phyloP scores from a whole-genome alignment of 805 yeast species.

The Candida orba region DNA sequence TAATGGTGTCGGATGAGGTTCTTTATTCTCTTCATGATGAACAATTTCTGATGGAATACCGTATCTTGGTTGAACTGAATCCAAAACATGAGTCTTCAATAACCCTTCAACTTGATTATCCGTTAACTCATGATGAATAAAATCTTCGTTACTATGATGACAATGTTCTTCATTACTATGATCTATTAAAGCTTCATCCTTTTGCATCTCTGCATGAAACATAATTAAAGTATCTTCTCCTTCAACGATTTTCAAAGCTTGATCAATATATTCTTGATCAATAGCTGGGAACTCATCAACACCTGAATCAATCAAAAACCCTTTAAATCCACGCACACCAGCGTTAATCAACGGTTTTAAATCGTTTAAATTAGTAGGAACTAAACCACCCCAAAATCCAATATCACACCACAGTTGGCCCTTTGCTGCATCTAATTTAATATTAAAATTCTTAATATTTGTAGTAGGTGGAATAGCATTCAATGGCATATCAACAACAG shows the following conservation, averaged over 20 bases:
- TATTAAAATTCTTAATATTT: constrained; percentile 63
- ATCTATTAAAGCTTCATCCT: constrained; percentile 2
- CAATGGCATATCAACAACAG: constrained; percentile 92
- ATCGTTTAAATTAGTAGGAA: constrained; percentile 69
- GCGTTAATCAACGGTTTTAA: constrained; percentile 68
- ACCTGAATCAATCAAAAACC: constrained; percentile 90
- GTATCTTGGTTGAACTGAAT: constrained; percentile 51
- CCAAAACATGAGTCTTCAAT: constrained; percentile 47
- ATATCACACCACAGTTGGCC: constrained; percentile 88
- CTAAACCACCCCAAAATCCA: constrained; percentile 94
- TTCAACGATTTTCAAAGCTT: constrained; percentile 59
- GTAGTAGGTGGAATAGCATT: constrained; percentile 97
- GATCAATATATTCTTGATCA: constrained; percentile 50
- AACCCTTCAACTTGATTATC: constrained; percentile 46
- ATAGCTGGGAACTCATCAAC: constrained; percentile 93
- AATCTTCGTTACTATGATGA: constrained; percentile 19
- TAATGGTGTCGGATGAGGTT: constrained; percentile 28
- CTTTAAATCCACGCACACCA: constrained; percentile 93
- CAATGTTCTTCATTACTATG: constrained; percentile 22
- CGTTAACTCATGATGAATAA: constrained; percentile 28
- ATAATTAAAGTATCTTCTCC: constrained; percentile 64
- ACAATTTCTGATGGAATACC: constrained; percentile 35
- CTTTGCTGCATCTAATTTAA: constrained; percentile 70
- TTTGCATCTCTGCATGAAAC: constrained; percentile 91
- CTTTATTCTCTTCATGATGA: constrained; percentile 19